Evolutionary conservation across 2,329 filamentous ascomycete species (phyloP), one percentile per base, ranked within the genome.

Genomic region (Fusarium bulbicola): DNA sequence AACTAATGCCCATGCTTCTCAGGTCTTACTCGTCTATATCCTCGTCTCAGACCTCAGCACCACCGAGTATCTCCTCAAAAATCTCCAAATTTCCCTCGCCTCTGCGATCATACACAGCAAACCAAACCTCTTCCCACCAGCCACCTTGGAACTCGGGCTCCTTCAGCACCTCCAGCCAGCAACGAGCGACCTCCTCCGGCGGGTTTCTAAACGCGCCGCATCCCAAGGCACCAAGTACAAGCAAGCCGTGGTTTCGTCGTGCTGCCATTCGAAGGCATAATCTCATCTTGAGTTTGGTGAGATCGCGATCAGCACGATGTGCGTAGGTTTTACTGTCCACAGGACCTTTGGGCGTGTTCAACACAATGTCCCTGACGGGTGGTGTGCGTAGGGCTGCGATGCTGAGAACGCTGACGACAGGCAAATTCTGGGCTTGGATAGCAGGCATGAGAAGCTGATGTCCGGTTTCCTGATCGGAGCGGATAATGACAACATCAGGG

Each of bases 151-250:
- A 92, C 81, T 93, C 91, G 1, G 69, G 42, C 77, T 93, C 90
- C 36, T 77, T 64, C 61, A 93, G 81, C 39, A 92, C 90, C 75
- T 90, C 86, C 34, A 83, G 78, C 86, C 91, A 94, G 73, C 90
- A 91, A 39, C 81, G 66, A 5, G 89, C 91, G n/a, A 93, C 88
- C 68, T 90, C 89, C 37, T 82, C 80, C 0, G 85, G 84, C 14
- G 92, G 92, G 77, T 93, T 92, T 1, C 74, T 75, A 78, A 92
- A 93, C 1, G 87, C 90, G 7, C 92, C 92, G 74, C 92, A 94
- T 1, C 92, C 92, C 56, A 94, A 77, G 0, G 92, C 91, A 1
- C 92, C 92, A 4, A 94, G 83, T 10, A 94, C 88, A 14, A 94
- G 80, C 72, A 86, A 83, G 28, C 85, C 83, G 75, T 92, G 90